Base-by-base conservation (phyloP, 2,329 filamentous ascomycete genomes). In the Sarocladium oryzae region DNA sequence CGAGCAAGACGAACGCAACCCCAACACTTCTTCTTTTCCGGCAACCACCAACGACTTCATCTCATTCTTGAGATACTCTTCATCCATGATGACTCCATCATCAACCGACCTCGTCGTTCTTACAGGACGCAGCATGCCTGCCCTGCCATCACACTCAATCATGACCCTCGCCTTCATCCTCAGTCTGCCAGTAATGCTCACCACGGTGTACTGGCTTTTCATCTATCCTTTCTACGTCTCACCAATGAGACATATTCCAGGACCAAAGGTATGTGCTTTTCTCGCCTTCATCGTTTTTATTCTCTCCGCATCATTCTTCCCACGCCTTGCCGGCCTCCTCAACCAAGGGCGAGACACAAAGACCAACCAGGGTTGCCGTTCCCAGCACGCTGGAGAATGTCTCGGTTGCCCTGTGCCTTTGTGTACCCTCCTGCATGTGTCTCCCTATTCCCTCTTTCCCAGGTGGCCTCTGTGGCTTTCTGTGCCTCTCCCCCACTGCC, bases 161-260 rank as follows among this genome's bases (percentile, higher is more conserved):
- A 24, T 51, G 20, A 40, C 37, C 4, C 16, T 50, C 20, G 36
- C 21, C 49, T 18, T 51, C 21, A 24, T 49, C 51, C 26, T 51
- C 36, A 37, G 33, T 45, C 35, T 55, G 38, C 51, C 41, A 24
- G 46, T 52, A 13, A n/a, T 55, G 11, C 2, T 63, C 4, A 24
- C 63, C 51, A 62, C 64, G 36, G 30, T 58, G 4, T 73, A 71
- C 56, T 58, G 60, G 13, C 51, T 68, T 35, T 61, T 73, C 52
- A 54, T 77, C 21, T 75, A 73, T 52, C 73, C 73, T 3, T 63
- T 63, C 46, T 64, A 66, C 51, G 52, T 72, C 41, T 76, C 73
- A 0, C 68, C 72, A 0, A 59, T 74, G n/a, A 65, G 72, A 13
- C 59, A 71, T 48, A 56, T 76, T 1, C 73, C 73, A 0, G 71